Evolutionary conservation across 2,329 filamentous ascomycete genomes (phyloP).

Genomic region (Paecilomyces formosus): DNA sequence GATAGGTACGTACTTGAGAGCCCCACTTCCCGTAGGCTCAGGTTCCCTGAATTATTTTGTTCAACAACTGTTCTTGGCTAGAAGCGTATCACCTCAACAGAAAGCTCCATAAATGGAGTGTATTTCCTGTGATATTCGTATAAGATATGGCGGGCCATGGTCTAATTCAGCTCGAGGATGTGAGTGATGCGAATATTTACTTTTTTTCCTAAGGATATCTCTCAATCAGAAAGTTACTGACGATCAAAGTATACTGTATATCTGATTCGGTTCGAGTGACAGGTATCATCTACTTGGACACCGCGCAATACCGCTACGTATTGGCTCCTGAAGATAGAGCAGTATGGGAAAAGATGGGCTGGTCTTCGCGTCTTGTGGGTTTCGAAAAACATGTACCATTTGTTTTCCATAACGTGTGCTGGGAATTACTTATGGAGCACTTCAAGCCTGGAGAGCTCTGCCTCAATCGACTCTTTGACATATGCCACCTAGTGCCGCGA

Average conservation of each 20-base stretch:
- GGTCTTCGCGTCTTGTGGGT: not conserved
- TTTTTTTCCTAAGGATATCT: not conserved
- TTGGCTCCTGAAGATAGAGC: not conserved
- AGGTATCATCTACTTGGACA: not conserved
- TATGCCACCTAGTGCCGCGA: not conserved
- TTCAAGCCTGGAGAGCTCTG: not conserved
- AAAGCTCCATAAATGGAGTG: conserved; percentile 33
- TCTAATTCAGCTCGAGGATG: not conserved
- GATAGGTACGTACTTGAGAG: too few species aligned
- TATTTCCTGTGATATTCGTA: conserved; percentile 42
- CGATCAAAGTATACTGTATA: not conserved
- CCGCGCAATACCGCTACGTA: not conserved
- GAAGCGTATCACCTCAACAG: too few species aligned
- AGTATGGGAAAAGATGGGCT: not conserved
- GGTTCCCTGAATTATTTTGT: too few species aligned
- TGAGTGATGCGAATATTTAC: too few species aligned
- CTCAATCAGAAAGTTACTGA: not conserved
- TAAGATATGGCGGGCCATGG: not conserved
- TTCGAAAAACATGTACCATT: not conserved
- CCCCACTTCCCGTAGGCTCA: too few species aligned
- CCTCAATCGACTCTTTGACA: not conserved
- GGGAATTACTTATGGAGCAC: not conserved
- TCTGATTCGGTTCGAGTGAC: not conserved
- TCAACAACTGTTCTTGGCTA: too few species aligned
- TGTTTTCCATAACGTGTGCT: not conserved